A percentile compares a stretch with the other conserved stretches of the same genome.
Conservation (phyloP, 2,329 filamentous ascomycete genomes). For the Ascochyta pisi region DNA sequence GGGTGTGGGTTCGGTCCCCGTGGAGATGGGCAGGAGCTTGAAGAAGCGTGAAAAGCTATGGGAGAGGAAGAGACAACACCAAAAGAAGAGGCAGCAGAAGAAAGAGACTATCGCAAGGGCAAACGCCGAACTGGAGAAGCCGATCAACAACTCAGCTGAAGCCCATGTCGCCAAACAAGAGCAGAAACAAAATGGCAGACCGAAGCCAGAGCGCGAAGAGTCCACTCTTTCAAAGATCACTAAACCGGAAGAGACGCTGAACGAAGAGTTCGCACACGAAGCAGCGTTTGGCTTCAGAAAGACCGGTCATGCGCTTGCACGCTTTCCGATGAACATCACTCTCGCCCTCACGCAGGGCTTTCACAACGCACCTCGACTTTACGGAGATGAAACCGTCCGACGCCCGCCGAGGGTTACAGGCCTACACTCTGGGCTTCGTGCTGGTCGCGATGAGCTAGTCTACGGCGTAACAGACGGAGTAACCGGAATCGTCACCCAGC, state of each 20-base stretch:
- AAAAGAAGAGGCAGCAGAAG: conserved; percentile 40
- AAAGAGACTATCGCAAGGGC: conserved; percentile 28
- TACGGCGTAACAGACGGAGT: conserved; percentile 71
- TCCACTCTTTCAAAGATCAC: conserved; percentile 41
- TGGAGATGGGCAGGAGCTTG: conserved; percentile 65
- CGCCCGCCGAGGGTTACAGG: conserved; percentile 69
- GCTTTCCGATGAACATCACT: conserved; percentile 66
- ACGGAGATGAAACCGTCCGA: conserved; percentile 73
- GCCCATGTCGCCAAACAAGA: conserved; percentile 20
- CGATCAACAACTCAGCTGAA: conserved; percentile 11
- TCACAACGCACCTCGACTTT: conserved; percentile 73
- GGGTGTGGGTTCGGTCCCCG: conserved; percentile 70
- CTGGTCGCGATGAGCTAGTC: conserved; percentile 66
- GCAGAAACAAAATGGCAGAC: conserved; percentile 19
- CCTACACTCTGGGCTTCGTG: conserved; percentile 66
- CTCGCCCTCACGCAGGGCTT: conserved; percentile 72
- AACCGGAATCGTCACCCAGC: conserved; percentile 67
- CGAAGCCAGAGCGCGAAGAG: conserved; percentile 27
- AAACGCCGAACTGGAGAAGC: conserved; percentile 20
- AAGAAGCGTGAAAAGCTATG: conserved; percentile 62
- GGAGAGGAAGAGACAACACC: conserved; percentile 52
- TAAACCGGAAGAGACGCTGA: conserved; percentile 43
- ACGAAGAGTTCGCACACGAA: conserved; percentile 53
- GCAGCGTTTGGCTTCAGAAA: conserved; percentile 61
- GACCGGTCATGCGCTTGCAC: conserved; percentile 60